A percentile compares a stretch with the other conserved stretches of the same genome.
Conservation (phyloP, 2,329 filamentous ascomycete species). For the Aspergillus pseudonomiae region DNA sequence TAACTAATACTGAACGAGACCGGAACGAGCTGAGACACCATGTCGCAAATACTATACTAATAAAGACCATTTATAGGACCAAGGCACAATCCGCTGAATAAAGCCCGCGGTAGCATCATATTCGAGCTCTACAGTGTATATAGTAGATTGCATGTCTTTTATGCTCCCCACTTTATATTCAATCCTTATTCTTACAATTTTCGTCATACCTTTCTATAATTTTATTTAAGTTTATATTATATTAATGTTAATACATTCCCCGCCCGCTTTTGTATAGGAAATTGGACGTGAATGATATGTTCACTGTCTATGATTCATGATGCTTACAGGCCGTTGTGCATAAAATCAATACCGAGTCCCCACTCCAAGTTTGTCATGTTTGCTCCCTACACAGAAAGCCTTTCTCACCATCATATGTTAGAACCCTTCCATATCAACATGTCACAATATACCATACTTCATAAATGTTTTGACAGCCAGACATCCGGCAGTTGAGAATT, state of each 20-base stretch:
- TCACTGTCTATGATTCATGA: not conserved
- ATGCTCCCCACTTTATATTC: not conserved
- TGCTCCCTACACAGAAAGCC: slow-evolving; percentile 20
- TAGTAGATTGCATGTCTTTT: not conserved
- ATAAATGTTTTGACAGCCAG: not conserved
- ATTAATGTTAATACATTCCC: too few species aligned
- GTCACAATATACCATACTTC: not conserved
- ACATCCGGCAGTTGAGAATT: not conserved
- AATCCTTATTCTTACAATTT: not conserved
- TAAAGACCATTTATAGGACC: not conserved
- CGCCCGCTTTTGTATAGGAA: too few species aligned
- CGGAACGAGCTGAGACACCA: not conserved
- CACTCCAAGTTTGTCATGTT: slow-evolving; percentile 24
- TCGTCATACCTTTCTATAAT: not conserved
- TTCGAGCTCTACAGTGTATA: not conserved
- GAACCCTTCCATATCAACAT: not conserved
- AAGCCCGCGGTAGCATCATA: not conserved
- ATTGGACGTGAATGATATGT: not conserved
- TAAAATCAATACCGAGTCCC: not conserved
- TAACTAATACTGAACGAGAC: not conserved
- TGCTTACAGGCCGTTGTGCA: not conserved
- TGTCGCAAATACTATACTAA: not conserved
- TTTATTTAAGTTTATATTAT: too few species aligned
- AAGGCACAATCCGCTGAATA: not conserved
- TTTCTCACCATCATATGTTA: slow-evolving; percentile 8